Evolutionary conservation across 1,284 basidiomycete genomes (phyloP).

Genomic region (Moesziomyces aphidis): DNA sequence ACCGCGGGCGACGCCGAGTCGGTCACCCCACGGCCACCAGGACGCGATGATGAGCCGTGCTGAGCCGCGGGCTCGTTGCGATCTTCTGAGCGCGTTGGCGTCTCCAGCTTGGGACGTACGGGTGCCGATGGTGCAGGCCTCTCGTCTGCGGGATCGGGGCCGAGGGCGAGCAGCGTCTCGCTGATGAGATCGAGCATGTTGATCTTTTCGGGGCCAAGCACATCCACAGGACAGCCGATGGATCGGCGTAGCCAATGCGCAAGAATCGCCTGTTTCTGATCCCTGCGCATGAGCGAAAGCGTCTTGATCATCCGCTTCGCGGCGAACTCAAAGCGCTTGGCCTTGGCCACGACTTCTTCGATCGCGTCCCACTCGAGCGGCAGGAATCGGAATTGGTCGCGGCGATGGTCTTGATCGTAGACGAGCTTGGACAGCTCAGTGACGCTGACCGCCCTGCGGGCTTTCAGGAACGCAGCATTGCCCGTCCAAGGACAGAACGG

Average conservation of each 20-base stretch:
- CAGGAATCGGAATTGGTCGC: constrained; percentile 46
- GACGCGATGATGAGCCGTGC: constrained; percentile 16
- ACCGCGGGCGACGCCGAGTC: constrained; percentile 33
- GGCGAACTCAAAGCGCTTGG: constrained; percentile 42
- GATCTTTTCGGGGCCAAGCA: constrained; percentile 49
- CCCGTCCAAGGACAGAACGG: constrained; percentile 53
- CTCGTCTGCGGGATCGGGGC: constrained; percentile 7
- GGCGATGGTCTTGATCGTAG: constrained; percentile 41
- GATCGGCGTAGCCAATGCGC: constrained; percentile 48
- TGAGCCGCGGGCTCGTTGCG: constrained; percentile 6
- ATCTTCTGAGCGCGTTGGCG: constrained; percentile 22
- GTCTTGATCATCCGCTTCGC: constrained; percentile 54
- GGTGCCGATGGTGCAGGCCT: constrained; percentile 8
- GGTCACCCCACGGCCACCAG: constrained; percentile 13
- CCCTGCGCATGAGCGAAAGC: constrained; percentile 46
- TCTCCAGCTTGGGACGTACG: constrained; percentile 13
- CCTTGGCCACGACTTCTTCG: constrained; percentile 48
- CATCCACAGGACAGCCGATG: constrained; percentile 54
- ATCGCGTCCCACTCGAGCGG: constrained; percentile 49
- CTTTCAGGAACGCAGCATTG: constrained; percentile 23
- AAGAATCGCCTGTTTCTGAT: constrained; percentile 40
- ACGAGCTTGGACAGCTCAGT: constrained; percentile 42
- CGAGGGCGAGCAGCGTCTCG: constrained; percentile 21
- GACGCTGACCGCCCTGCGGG: constrained; percentile 28
- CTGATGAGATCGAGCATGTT: constrained; percentile 45